Base-by-base conservation (phyloP, 139 green algal genomes). In the Chlorella sp. region DNA sequence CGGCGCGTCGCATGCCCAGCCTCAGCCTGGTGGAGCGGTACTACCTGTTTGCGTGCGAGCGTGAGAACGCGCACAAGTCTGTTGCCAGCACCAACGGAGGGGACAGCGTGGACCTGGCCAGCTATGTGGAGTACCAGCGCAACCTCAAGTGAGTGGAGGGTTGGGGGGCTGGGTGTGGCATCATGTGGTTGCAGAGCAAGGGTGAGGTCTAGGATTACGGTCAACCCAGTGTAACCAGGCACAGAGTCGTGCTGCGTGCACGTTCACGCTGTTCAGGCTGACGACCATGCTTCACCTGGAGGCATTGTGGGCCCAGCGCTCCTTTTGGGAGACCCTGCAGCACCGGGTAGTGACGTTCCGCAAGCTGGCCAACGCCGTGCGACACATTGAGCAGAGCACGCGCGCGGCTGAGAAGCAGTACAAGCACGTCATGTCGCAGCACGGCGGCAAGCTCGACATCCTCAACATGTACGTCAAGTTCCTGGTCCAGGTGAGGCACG, bases 111-210 rank as follows among this genome's bases (percentile, higher is more conserved):
- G 79, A 85, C 69, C 74, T 85, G 33, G 77, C 85, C 31, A 79
- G 76, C 10, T 88, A 88, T 33, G 77, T 82, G 24, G 77, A 82
- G 72, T 73, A 75, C 64, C 72, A 82, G 61, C 71, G 72, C 14
- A 73, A 74, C 62, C 69, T 78, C 77, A 55, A 55, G 42, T 55
- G 42, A 55, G 42, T 55, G n/a, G n/a, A n/a, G n/a, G n/a, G n/a
- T n/a, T n/a, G n/a, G n/a, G n/a, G n/a, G n/a, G n/a, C n/a, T n/a
- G n/a, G n/a, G n/a, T n/a, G n/a, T n/a, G n/a, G n/a, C n/a, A n/a
- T n/a, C n/a, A n/a, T n/a, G n/a, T n/a, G n/a, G n/a, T n/a, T n/a
- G n/a, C n/a, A n/a, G n/a, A n/a, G n/a, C n/a, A n/a, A n/a, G n/a
- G n/a, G n/a, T n/a, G n/a, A n/a, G n/a, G n/a, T n/a, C n/a, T n/a